A percentile compares a stretch with the other conserved stretches of the same genome.
Evolutionary conservation across 2,329 filamentous ascomycete species (phyloP).

Genomic region (Ophiostoma sp.): DNA sequence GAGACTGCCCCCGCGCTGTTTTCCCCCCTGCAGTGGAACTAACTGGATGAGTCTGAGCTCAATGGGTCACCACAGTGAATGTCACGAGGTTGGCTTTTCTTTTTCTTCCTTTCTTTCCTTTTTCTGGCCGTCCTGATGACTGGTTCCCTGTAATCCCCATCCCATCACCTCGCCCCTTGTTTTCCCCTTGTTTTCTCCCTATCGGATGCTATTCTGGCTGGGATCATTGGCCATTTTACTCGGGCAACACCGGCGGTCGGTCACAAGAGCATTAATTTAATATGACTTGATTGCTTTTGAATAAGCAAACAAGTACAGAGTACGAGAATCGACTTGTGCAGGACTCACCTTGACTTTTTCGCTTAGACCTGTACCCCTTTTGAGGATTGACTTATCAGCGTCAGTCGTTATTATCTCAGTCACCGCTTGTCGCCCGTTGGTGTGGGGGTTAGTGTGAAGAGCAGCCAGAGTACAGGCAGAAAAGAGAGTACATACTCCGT

Average conservation of each 20-base stretch:
- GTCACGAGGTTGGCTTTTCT: no score
- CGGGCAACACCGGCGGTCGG: constrained; percentile 7
- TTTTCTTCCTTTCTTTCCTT: no score
- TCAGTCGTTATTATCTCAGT: neutral
- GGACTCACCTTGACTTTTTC: neutral
- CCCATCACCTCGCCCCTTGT: neutral
- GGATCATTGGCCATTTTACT: neutral
- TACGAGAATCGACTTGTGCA: no score
- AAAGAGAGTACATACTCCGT: neutral
- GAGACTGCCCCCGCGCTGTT: neutral
- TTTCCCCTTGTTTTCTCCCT: no score
- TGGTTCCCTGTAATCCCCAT: no score
- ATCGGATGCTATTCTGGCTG: neutral
- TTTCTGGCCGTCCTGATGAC: no score
- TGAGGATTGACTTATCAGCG: neutral
- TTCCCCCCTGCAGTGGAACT: neutral
- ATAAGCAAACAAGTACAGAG: no score
- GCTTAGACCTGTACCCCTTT: constrained; percentile 1
- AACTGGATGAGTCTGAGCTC: neutral
- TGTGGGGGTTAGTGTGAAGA: constrained; percentile 1
- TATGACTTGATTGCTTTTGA: neutral
- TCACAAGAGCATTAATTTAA: neutral
- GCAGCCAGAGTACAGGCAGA: neutral
- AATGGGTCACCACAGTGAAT: neutral
- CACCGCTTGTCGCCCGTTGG: constrained; percentile 10